A percentile compares a stretch with the other conserved stretches of the same genome.
Conservation (phyloP, 208 protist species). For the Leishmania guyanensis region DNA sequence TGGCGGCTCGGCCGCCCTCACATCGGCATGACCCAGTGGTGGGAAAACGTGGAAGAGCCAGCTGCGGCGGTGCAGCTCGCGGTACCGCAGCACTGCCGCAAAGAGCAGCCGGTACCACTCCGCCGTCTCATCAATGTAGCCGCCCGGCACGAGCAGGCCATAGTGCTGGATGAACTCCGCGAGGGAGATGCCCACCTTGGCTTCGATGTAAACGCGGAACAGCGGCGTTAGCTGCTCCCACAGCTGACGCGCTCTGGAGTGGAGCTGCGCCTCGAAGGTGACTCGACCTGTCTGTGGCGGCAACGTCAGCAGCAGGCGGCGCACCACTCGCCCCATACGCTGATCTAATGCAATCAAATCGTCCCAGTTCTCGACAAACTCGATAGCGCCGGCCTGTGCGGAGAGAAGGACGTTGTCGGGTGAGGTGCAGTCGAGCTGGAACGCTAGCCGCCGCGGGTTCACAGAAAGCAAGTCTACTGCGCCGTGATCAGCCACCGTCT, state of each 20-base stretch:
- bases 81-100: constrained; percentile 40
- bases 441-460: constrained; percentile 24
- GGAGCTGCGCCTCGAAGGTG: constrained; percentile 22
- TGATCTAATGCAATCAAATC: constrained; percentile 34
- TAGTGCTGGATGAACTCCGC: constrained; percentile 50
- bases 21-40: constrained; percentile 5
- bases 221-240: constrained; percentile 40
- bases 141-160: constrained; percentile 38
- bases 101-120: constrained; percentile 49
- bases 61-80: constrained; percentile 43
- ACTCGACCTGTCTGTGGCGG: constrained; percentile 8
- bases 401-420: constrained; percentile 54
- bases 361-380: constrained; percentile 48
- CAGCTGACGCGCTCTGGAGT: constrained; percentile 2
- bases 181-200: constrained; percentile 50
- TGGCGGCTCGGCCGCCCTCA: constrained; percentile 18
- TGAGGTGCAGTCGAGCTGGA: constrained; percentile 45
- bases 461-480: neutral
- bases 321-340: constrained; percentile 31
- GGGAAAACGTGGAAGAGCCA: constrained; percentile 61
- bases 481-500: neutral
- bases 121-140: constrained; percentile 39
- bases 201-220: constrained; percentile 47
- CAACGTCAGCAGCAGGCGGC: constrained; percentile 36
- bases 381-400: constrained; percentile 30